Evolutionary conservation across 306 rosid species (phyloP).

Genomic region (Boehmeria nivea): DNA sequence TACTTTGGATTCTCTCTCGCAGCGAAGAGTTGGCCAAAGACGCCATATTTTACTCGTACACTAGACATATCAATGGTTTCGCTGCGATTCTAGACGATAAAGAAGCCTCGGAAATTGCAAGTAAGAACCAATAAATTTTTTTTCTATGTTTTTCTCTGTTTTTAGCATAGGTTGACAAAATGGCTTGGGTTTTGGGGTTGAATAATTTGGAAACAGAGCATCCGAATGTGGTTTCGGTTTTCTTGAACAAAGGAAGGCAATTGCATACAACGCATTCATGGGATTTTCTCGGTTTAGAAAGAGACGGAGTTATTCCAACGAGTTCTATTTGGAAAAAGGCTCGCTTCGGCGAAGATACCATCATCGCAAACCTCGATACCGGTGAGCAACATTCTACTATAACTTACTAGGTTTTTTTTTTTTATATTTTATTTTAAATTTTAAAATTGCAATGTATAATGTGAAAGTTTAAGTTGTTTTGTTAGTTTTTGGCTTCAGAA

Average conservation of each 20-base stretch:
- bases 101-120: slow-evolving; percentile 37
- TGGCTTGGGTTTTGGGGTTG: neutral
- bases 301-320: neutral
- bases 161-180: neutral
- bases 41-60: slow-evolving; percentile 61
- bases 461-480: too few species aligned
- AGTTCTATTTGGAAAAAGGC: slow-evolving; percentile 47
- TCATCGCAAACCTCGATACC: slow-evolving; percentile 63
- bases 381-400: slow-evolving; percentile 29
- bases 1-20: neutral
- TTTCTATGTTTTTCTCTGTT: neutral
- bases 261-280: slow-evolving; percentile 68
- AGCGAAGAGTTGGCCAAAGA: slow-evolving; percentile 45
- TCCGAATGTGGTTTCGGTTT: slow-evolving; percentile 54
- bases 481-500: neutral
- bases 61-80: slow-evolving; percentile 55
- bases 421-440: too few species aligned
- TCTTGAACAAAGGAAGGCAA: slow-evolving; percentile 30
- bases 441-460: too few species aligned
- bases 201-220: slow-evolving; percentile 30
- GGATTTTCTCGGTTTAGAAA: slow-evolving; percentile 49
- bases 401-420: too few species aligned
- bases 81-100: slow-evolving; percentile 64
- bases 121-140: slow-evolving; percentile 21
- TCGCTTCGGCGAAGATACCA: slow-evolving; percentile 45